Evolutionary conservation across 805 yeast species (phyloP), one percentile per base, ranked within the genome.

Genomic region (Nakazawaea peltata): DNA sequence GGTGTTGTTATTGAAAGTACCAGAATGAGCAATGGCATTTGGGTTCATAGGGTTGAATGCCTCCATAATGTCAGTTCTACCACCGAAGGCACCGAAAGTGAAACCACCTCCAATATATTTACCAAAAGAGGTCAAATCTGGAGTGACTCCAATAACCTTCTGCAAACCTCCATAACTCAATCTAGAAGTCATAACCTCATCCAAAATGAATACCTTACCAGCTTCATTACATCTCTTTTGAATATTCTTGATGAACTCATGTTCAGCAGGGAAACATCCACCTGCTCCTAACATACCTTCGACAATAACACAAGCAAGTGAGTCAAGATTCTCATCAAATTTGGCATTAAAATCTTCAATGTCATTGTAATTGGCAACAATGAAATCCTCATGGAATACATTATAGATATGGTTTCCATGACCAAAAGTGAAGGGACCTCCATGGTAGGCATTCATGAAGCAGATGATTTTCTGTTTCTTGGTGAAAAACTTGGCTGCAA

Each of bases 161-260:
- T 40, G 45, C 12, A 42, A 26, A 2, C 45, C 45, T 10, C 45
- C 45, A 21, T 28, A 40, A 9, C 35, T 27, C 29, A 42, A 18
- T 19, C 45, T 19, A 8, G 43, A 39, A 7, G 45, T 42, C 45
- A 42, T 42, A 12, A 42, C 45, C 26, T 42, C 45, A 26, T 42
- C 45, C 23, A 42, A 17, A 11, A 42, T 42, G 33, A 42, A 42
- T 11, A 42, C 22, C 3, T 30, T 19, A 19, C 27, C 34, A 10
- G 6, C 5, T n/a, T 29, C 31, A n/a, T 34, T 28, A 27, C 45
- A 42, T 13, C 27, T 32, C 14, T n/a, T 15, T 19, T 42, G 39
- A 19, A 42, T 39, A 18, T 25, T 21, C 6, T 28, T 21, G 9
- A 42, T 25, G 22, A 42, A 42, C 12, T 26, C 25, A 4, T 13